Conservation (phyloP, 2,329 filamentous ascomycete genomes). For the Neodidymelliopsis sp. region DNA sequence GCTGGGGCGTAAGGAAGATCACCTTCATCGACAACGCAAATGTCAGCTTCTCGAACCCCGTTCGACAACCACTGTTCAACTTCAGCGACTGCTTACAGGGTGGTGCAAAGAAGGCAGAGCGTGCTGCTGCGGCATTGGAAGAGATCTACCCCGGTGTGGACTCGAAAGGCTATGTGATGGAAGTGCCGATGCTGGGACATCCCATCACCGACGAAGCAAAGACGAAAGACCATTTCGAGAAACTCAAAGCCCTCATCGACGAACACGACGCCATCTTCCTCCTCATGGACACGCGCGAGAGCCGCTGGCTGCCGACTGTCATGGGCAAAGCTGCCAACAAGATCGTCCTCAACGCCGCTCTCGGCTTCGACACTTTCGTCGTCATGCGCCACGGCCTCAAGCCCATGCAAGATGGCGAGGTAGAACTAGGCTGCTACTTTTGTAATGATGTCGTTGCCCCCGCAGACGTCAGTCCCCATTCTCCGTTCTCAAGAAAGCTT, state of each 20-base stretch:
- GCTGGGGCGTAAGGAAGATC: conserved; percentile 94
- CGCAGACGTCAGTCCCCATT: conserved; percentile 73
- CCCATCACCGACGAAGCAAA: conserved; percentile 77
- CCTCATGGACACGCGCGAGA: conserved; percentile 96
- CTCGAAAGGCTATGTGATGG: conserved; percentile 78
- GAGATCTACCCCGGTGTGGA: conserved; percentile 93
- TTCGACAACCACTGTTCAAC: conserved; percentile 89
- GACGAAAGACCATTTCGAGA: conserved; percentile 76
- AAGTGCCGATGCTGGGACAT: conserved; percentile 95
- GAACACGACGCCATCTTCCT: conserved; percentile 92
- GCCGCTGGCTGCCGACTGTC: conserved; percentile 91
- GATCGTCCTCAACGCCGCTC: conserved; percentile 94
- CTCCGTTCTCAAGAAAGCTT: background rate
- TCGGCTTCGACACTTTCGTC: conserved; percentile 96
- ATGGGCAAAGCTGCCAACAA: conserved; percentile 94
- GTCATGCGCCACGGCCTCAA: conserved; percentile 93
- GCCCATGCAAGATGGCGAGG: conserved; percentile 55
- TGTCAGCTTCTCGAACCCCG: conserved; percentile 96
- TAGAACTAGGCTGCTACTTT: conserved; percentile 92
- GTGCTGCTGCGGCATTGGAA: conserved; percentile 79
- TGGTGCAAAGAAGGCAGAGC: conserved; percentile 80
- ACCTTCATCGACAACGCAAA: conserved; percentile 94
- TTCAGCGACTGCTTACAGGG: conserved; percentile 89
- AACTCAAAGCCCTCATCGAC: conserved; percentile 76
- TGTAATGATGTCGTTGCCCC: conserved; percentile 98